Conservation (phyloP, 345 rosid species). For the Aurinia saxatilis region DNA sequence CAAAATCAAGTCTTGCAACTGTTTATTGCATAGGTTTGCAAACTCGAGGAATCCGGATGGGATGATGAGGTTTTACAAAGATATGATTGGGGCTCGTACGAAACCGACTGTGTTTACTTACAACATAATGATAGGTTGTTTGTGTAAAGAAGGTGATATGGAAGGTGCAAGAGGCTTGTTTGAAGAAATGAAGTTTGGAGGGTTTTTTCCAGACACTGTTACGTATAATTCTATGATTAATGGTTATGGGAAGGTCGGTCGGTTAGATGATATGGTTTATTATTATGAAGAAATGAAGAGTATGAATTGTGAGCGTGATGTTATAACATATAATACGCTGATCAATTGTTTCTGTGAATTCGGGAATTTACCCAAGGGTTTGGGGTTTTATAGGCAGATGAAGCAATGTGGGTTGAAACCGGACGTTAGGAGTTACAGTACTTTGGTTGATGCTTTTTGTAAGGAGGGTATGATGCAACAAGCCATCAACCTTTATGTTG, state of each 20-base stretch:
- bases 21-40: slow-evolving; percentile 43
- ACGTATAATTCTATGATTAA: slow-evolving; percentile 67
- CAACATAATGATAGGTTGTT: slow-evolving; percentile 58
- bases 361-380: slow-evolving; percentile 35
- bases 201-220: slow-evolving; percentile 54
- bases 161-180: slow-evolving; percentile 41
- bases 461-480: slow-evolving; percentile 64
- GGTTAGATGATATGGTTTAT: slow-evolving; percentile 37
- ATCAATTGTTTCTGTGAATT: slow-evolving; percentile 59
- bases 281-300: slow-evolving; percentile 55
- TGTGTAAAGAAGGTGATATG: slow-evolving; percentile 62
- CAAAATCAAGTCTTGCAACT: slow-evolving; percentile 59
- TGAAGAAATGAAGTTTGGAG: slow-evolving; percentile 40
- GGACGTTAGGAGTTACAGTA: slow-evolving; percentile 58
- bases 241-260: slow-evolving; percentile 58
- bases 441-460: slow-evolving; percentile 62
- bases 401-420: slow-evolving; percentile 44
- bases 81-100: slow-evolving; percentile 47
- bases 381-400: slow-evolving; percentile 50
- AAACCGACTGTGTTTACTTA: slow-evolving; percentile 49
- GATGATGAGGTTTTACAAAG: slow-evolving; percentile 37
- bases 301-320: slow-evolving; percentile 44
- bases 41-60: slow-evolving; percentile 31
- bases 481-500: slow-evolving; percentile 52
- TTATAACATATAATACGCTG: slow-evolving; percentile 51